A percentile compares a stretch with the other conserved stretches of the same genome.
phyloP scores from a whole-genome alignment of 2,329 filamentous ascomycete genomes.

The Dryadomyces quercivorus region DNA sequence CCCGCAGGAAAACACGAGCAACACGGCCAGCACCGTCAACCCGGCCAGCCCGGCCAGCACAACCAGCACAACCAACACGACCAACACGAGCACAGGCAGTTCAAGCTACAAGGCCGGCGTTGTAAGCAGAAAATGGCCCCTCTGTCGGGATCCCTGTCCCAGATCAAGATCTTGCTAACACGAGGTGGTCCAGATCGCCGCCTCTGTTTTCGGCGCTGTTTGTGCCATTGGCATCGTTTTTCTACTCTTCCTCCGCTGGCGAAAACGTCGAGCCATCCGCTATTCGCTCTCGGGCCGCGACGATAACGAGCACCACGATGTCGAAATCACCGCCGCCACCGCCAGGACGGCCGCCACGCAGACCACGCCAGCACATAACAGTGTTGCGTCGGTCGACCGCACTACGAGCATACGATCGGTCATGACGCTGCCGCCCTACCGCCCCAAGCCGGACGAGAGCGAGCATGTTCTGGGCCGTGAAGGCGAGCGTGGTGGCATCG shows the following conservation, averaged over 20 bases:
- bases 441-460: constrained; percentile 54
- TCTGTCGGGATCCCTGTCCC: neutral
- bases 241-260: constrained; percentile 6
- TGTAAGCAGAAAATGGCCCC: neutral
- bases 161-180: neutral
- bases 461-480: constrained; percentile 80
- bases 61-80: no score
- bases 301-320: constrained; percentile 11
- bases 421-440: constrained; percentile 85
- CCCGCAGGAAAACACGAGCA: no score
- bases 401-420: constrained; percentile 85
- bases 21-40: no score
- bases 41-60: no score
- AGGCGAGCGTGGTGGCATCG: constrained; percentile 84
- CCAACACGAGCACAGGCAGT: no score
- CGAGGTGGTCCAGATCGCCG: neutral
- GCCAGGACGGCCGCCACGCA: neutral
- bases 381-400: constrained; percentile 46
- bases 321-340: neutral
- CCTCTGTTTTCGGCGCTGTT: neutral
- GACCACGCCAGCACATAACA: neutral
- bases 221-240: neutral
- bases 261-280: neutral
- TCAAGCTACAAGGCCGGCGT: neutral
- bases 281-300: constrained; percentile 16